Evolutionary conservation across 306 rosid species (phyloP).

Genomic region (Oxytropis ochrocephala): DNA sequence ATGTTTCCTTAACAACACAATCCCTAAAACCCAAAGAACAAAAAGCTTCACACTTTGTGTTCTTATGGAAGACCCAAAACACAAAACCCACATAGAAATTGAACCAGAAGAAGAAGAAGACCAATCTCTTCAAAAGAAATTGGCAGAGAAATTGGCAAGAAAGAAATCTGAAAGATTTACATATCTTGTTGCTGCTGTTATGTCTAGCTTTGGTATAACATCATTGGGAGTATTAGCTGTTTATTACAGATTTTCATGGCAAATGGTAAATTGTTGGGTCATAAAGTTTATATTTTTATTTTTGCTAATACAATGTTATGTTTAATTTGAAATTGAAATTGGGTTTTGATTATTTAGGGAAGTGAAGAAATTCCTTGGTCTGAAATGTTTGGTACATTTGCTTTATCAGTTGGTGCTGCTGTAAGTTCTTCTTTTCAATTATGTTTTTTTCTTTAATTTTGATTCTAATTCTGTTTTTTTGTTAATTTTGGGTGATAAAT

Average conservation of each 20-base stretch:
- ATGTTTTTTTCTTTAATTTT: neutral
- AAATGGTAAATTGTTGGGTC: slow-evolving; percentile 46
- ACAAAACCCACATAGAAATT: slow-evolving; percentile 28
- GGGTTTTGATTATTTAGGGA: slow-evolving; percentile 45
- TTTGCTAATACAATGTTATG: neutral
- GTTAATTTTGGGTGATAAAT: neutral
- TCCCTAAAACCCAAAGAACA: slow-evolving; percentile 26
- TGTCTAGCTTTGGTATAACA: slow-evolving; percentile 84
- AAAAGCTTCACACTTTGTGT: slow-evolving; percentile 50
- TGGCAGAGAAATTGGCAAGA: slow-evolving; percentile 55
- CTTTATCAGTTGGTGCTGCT: slow-evolving; percentile 95
- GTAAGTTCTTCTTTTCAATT: slow-evolving; percentile 23
- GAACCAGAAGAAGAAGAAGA: neutral
- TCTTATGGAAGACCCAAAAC: slow-evolving; percentile 61
- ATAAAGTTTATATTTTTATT: neutral
- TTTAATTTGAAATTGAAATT: slow-evolving; percentile 4
- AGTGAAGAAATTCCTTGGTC: slow-evolving; percentile 72
- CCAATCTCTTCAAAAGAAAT: slow-evolving; percentile 16
- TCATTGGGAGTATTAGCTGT: slow-evolving; percentile 85
- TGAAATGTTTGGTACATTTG: slow-evolving; percentile 94
- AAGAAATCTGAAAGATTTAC: slow-evolving; percentile 74
- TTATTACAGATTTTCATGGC: slow-evolving; percentile 89
- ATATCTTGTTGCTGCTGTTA: slow-evolving; percentile 73
- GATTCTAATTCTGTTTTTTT: neutral
- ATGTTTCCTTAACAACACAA: slow-evolving; percentile 16